phyloP scores from a whole-genome alignment of 202 grass and related monocot species.

The Hordeum pubiflorum region DNA sequence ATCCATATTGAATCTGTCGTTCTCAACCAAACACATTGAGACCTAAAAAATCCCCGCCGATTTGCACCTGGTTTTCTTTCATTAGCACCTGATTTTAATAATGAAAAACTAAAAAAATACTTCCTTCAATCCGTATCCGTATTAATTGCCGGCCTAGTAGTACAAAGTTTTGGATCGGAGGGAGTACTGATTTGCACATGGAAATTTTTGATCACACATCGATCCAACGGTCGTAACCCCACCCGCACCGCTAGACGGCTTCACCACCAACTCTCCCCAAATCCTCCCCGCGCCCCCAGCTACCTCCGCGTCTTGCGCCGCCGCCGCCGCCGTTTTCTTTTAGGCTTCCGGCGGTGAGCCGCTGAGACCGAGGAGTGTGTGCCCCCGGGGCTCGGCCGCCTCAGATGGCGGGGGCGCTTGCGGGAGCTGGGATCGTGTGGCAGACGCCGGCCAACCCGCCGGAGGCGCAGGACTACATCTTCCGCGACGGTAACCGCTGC shows the following conservation, averaged over 20 bases:
- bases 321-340: not conserved
- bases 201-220: not conserved
- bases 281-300: not conserved
- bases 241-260: not conserved
- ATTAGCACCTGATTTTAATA: no score
- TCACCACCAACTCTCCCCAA: not conserved
- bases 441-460: constrained; percentile 83
- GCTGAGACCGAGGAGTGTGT: not conserved
- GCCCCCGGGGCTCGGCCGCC: no score
- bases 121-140: no score
- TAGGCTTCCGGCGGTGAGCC: not conserved
- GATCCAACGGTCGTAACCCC: not conserved
- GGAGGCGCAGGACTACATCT: constrained; percentile 73
- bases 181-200: no score
- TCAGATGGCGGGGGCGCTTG: constrained; percentile 19
- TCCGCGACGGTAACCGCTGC: constrained; percentile 43
- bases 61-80: no score
- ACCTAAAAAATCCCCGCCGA: no score
- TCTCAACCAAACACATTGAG: no score
- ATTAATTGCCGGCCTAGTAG: no score
- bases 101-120: no score
- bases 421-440: constrained; percentile 63
- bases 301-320: not conserved
- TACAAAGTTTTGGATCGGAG: no score
- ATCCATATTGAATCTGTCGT: no score